A percentile compares a stretch with the other conserved stretches of the same genome.
phyloP scores from a whole-genome alignment of 2,329 filamentous ascomycete genomes.

The Didymella glomerata region DNA sequence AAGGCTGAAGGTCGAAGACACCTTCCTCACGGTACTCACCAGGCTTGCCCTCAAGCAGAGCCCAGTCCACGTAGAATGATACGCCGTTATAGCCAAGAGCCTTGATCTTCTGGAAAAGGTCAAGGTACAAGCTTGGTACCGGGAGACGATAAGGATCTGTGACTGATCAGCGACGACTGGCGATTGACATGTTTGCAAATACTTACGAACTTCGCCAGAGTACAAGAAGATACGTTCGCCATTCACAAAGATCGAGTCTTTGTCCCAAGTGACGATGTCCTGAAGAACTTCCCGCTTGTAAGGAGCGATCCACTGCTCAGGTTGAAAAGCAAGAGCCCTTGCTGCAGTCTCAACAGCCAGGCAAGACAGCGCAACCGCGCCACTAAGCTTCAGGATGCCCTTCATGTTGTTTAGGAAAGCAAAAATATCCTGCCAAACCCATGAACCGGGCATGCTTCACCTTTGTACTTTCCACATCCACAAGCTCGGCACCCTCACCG shows the following conservation, averaged over 20 bases:
- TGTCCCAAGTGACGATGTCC: conserved; percentile 74
- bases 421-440: neutral
- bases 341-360: conserved; percentile 58
- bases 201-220: conserved; percentile 68
- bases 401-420: conserved; percentile 28
- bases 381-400: conserved; percentile 26
- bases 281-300: conserved; percentile 63
- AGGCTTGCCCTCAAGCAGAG: conserved; percentile 75
- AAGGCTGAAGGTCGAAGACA: conserved; percentile 75
- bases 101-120: conserved; percentile 84
- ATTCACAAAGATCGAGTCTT: conserved; percentile 73
- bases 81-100: conserved; percentile 81
- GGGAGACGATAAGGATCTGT: conserved; percentile 54
- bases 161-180: neutral
- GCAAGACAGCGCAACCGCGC: conserved; percentile 44
- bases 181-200: neutral
- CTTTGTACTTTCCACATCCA: conserved; percentile 10
- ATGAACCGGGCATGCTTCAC: conserved; percentile 2
- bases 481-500: conserved; percentile 15
- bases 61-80: conserved; percentile 83
- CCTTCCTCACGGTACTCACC: conserved; percentile 75
- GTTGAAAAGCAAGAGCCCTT: conserved; percentile 59
- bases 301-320: conserved; percentile 59
- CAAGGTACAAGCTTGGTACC: conserved; percentile 70
- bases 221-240: conserved; percentile 77